phyloP scores from a whole-genome alignment of 768 basidiomycete species.

The Suillus occidentalis region DNA sequence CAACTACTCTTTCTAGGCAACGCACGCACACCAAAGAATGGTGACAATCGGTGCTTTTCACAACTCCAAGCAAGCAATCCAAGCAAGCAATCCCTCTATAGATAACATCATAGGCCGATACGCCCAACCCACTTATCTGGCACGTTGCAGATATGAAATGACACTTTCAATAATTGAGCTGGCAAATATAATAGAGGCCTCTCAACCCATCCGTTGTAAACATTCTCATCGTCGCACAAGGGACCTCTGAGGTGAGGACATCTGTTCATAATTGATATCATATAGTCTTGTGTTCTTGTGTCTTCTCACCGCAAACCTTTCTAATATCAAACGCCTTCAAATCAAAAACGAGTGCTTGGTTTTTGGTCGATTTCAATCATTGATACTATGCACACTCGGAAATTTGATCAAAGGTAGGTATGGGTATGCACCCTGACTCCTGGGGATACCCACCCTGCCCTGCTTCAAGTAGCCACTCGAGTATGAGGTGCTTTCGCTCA shows the following conservation, averaged over 20 bases:
- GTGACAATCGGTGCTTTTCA: not conserved
- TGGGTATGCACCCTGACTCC: not conserved
- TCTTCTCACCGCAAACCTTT: not conserved
- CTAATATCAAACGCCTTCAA: not conserved
- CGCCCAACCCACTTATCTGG: not conserved
- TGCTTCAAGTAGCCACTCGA: no score
- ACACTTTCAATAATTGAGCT: not conserved
- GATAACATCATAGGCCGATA: not conserved
- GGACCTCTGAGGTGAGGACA: not conserved
- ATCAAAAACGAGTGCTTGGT: conserved; percentile 7
- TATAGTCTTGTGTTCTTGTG: no score
- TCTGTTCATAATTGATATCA: no score
- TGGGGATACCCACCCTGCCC: no score
- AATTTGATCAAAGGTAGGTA: conserved; percentile 5
- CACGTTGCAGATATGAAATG: not conserved
- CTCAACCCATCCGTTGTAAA: not conserved
- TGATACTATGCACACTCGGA: no score
- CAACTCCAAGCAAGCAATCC: not conserved
- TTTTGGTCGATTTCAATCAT: no score
- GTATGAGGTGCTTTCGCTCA: not conserved
- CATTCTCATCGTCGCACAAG: not conserved
- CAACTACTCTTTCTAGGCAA: not conserved
- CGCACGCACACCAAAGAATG: not conserved
- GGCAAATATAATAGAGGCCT: not conserved
- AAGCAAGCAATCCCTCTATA: not conserved